Base-by-base conservation (phyloP, 2,329 filamentous ascomycete genomes). In the Trichoderma koningii region DNA sequence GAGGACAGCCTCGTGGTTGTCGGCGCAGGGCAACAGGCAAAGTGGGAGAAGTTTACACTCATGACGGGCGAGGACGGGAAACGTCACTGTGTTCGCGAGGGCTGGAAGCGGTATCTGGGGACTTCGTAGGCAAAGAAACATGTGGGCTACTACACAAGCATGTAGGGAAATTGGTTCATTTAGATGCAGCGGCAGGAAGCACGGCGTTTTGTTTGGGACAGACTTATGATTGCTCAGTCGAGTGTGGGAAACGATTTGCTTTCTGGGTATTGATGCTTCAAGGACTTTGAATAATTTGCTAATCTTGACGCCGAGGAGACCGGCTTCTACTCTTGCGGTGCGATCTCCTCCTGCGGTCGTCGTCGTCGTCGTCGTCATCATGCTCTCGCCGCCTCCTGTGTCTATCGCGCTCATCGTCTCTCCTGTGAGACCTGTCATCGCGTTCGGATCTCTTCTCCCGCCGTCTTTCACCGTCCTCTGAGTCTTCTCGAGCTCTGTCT, bases 11-110 rank as follows among this genome's bases (percentile, higher is more conserved):
- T 97, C 12, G 79, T 93, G 1, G 88, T 96, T 0, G 81, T 96
- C 56, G 90, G 93, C 3, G 90, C 91, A 1, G 93, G 93, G 0
- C 83, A 85, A 66, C 91, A 95, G 73, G 90, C 90, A 17, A 83
- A 90, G 57, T 97, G 93, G 92, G 93, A 97, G 79, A 93, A 90
- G 67, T 97, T 96, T 71, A 81, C 88, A 21, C 80, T 96, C 59
- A 83, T 83, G n/a, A 83, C 89, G 63, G 85, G 84, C 15, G 84
- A 88, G 23, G 87, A 90, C 67, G 90, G 91, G 10, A 87, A 85
- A 69, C 83, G 87, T 51, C 80, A 85, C 59, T 86, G 90, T 68
- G 78, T 87, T 34, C 83, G 90, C 68, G 89, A 93, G 72, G 91
- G 90, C 2, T 96, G 92, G 92, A 94, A 92, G 76, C 83, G 87